Conservation (phyloP, 1,139 yeast species). For the Diutina siamensis region DNA sequence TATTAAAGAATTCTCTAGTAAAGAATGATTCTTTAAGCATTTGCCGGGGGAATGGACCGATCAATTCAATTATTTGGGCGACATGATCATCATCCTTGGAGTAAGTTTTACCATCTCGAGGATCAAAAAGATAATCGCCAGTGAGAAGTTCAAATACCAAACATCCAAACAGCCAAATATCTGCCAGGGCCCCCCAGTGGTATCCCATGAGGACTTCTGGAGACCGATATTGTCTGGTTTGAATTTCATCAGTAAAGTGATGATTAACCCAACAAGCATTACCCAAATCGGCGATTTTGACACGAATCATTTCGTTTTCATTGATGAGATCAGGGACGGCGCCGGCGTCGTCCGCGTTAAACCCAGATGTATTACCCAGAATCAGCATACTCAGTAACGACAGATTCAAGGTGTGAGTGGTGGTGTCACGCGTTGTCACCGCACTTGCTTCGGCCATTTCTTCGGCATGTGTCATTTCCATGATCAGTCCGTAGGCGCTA, state of each 20-base stretch:
- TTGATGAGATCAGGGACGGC: conserved; percentile 17
- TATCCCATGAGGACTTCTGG: conserved; percentile 38
- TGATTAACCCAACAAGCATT: conserved; percentile 40
- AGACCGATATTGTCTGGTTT: conserved; percentile 37
- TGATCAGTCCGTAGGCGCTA: conserved; percentile 4
- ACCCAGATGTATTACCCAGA: not conserved
- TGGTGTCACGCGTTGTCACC: not conserved
- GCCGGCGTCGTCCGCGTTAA: conserved; percentile 1
- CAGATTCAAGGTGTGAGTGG: not conserved
- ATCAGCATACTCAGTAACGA: conserved; percentile 5
- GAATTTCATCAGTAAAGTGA: conserved; percentile 41
- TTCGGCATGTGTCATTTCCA: conserved; percentile 4
- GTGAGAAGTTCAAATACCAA: conserved; percentile 34
- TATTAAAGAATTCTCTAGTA: conserved; percentile 32
- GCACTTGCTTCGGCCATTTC: conserved; percentile 1
- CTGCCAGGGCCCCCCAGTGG: conserved; percentile 41
- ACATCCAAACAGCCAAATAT: conserved; percentile 39
- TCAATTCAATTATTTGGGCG: conserved; percentile 36
- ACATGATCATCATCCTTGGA: conserved; percentile 39
- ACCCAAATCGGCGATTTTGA: conserved; percentile 40
- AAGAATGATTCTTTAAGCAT: conserved; percentile 33
- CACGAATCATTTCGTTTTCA: conserved; percentile 36
- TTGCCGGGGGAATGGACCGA: conserved; percentile 32
- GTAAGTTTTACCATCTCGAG: conserved; percentile 34
- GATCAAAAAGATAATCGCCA: conserved; percentile 39